phyloP scores from a whole-genome alignment of 495 filamentous ascomycete genomes.

The Neurospora sublineolata region DNA sequence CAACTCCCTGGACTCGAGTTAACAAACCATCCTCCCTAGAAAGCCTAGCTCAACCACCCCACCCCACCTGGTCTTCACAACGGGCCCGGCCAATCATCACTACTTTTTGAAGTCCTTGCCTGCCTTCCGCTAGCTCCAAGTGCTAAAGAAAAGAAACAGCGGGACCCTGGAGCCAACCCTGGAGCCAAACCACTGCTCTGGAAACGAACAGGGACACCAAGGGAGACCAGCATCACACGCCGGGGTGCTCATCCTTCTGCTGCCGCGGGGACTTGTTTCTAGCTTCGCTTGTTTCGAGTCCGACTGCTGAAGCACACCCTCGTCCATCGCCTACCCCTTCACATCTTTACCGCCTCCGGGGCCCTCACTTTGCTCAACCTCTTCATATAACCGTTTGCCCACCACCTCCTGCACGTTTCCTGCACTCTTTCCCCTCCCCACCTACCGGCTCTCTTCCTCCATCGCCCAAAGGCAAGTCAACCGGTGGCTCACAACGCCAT shows the following conservation, averaged over 20 bases:
- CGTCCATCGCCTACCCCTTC: constrained; percentile 4
- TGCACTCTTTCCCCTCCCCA: constrained; percentile 19
- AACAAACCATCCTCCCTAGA: neutral
- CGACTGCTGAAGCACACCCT: constrained; percentile 5
- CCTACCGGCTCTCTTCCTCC: constrained; percentile 26
- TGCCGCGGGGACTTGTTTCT: constrained; percentile 12
- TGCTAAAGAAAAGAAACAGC: neutral
- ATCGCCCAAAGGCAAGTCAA: constrained; percentile 22
- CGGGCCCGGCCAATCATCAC: constrained; percentile 12
- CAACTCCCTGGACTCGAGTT: neutral
- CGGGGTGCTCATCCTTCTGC: constrained; percentile 10
- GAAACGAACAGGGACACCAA: constrained; percentile 8
- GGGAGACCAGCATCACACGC: constrained; percentile 14
- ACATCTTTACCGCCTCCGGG: constrained; percentile 10
- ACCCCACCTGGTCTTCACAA: constrained; percentile 13
- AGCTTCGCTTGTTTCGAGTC: constrained; percentile 12
- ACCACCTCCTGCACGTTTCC: constrained; percentile 16
- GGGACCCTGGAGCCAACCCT: constrained; percentile 7
- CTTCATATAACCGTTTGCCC: constrained; percentile 33
- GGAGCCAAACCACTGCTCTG: constrained; percentile 16
- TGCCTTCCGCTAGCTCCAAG: constrained; percentile 4
- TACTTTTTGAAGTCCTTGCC: constrained; percentile 7
- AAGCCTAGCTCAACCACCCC: neutral
- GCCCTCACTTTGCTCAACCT: constrained; percentile 12
- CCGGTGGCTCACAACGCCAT: constrained; percentile 22